Evolutionary conservation across 1,139 yeast genomes (phyloP).

Genomic region (Kodamaea plutei): DNA sequence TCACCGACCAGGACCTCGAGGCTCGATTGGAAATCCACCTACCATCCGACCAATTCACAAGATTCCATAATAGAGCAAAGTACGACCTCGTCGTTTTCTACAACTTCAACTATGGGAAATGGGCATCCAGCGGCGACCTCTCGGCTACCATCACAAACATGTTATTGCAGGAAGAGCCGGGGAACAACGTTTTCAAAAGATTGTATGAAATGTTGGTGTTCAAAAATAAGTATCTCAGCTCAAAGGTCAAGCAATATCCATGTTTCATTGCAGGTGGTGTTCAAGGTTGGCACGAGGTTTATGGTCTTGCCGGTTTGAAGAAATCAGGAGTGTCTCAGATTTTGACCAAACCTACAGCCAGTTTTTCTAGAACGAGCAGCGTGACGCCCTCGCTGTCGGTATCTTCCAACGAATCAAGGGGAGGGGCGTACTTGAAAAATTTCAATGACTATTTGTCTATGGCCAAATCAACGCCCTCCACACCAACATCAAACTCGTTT

Average conservation of each 20-base stretch:
- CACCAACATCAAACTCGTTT: slow-evolving; percentile 18
- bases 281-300: slow-evolving; percentile 30
- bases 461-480: slow-evolving; percentile 19
- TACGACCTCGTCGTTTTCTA: slow-evolving; percentile 64
- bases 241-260: slow-evolving; percentile 32
- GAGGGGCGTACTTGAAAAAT: slow-evolving; percentile 30
- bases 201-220: slow-evolving; percentile 51
- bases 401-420: no score
- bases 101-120: slow-evolving; percentile 38
- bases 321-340: slow-evolving; percentile 15
- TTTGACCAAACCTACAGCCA: slow-evolving; percentile 22
- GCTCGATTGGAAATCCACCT: slow-evolving; percentile 50
- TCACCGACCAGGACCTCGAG: slow-evolving; percentile 59
- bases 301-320: slow-evolving; percentile 29
- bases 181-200: slow-evolving; percentile 42
- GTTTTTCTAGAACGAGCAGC: slow-evolving; percentile 6
- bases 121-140: slow-evolving; percentile 10
- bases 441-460: slow-evolving; percentile 40
- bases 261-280: slow-evolving; percentile 42
- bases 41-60: slow-evolving; percentile 48
- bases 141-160: slow-evolving; percentile 22
- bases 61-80: slow-evolving; percentile 48
- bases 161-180: slow-evolving; percentile 21
- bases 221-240: slow-evolving; percentile 34
- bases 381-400: slow-evolving; percentile 4